Evolutionary conservation across 192 early-diverging fungal species (phyloP).

Genomic region (Backusella tuberculispora): DNA sequence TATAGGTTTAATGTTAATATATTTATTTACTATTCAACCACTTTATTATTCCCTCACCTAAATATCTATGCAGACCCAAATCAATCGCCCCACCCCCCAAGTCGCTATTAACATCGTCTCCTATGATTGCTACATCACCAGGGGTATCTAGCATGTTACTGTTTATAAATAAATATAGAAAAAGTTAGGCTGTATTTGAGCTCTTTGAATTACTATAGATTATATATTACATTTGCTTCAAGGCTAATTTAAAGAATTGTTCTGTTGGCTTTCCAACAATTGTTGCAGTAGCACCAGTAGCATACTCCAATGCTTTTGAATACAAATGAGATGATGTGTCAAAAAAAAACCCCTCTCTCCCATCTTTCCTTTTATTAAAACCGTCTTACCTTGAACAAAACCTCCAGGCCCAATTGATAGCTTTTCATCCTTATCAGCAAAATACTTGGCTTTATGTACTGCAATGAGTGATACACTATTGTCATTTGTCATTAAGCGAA

Average conservation of each 20-base stretch:
- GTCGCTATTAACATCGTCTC: constrained; percentile 86
- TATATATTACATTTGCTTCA: constrained; percentile 64
- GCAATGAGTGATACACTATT: constrained; percentile 69
- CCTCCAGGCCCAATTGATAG: constrained; percentile 88
- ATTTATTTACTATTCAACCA: background rate
- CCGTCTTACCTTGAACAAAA: constrained; percentile 64
- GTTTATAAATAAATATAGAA: background rate
- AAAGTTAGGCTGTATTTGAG: background rate
- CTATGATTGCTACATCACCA: constrained; percentile 76
- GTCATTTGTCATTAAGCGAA: constrained; percentile 61
- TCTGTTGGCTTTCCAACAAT: constrained; percentile 84
- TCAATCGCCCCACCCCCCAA: constrained; percentile 78
- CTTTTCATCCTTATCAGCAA: constrained; percentile 59
- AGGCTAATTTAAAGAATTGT: constrained; percentile 77
- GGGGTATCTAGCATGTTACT: constrained; percentile 46
- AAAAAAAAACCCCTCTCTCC: background rate
- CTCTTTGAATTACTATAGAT: background rate
- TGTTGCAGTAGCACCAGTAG: constrained; percentile 63
- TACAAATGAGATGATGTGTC: background rate
- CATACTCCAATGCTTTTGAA: constrained; percentile 71
- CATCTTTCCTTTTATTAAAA: background rate
- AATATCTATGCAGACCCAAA: constrained; percentile 66
- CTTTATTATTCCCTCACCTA: too few species aligned
- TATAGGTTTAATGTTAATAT: background rate
- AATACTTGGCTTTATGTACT: constrained; percentile 86